Conservation (phyloP, 202 grass and related monocot species). For the Schoenoplectus tabernaemontani region DNA sequence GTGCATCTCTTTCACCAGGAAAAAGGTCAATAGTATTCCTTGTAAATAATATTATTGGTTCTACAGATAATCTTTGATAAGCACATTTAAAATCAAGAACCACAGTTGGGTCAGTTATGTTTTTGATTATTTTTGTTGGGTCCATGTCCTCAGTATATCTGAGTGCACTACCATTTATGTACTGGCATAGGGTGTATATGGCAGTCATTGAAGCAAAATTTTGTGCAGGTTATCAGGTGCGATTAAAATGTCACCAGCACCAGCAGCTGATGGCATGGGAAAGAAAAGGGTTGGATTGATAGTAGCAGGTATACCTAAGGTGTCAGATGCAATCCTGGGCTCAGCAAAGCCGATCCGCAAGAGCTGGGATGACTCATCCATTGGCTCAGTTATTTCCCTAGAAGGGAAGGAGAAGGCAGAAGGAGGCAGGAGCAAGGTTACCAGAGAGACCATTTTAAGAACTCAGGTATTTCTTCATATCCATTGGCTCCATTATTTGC, state of each 20-base stretch:
- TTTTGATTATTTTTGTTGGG: not conserved
- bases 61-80: not conserved
- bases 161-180: not conserved
- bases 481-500: too few relatives aligned
- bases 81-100: not conserved
- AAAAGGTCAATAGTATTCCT: constrained; percentile 17
- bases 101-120: not conserved
- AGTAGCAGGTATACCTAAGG: constrained; percentile 70
- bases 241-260: constrained; percentile 24
- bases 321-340: constrained; percentile 47
- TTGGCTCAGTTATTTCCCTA: constrained; percentile 16
- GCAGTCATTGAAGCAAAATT: not conserved
- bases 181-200: not conserved
- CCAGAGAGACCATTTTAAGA: constrained; percentile 39
- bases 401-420: constrained; percentile 31
- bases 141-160: not conserved
- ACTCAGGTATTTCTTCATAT: constrained; percentile 37
- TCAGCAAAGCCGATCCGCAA: constrained; percentile 50
- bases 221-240: constrained; percentile 23
- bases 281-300: constrained; percentile 64
- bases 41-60: not conserved
- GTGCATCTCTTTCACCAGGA: constrained; percentile 48
- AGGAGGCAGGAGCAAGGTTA: constrained; percentile 36
- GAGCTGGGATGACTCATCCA: constrained; percentile 70
- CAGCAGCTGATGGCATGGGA: constrained; percentile 33